Evolutionary conservation across 2,329 filamentous ascomycete species (phyloP), one percentile per base, ranked within the genome.

Genomic region (Drechmeria coniospora): DNA sequence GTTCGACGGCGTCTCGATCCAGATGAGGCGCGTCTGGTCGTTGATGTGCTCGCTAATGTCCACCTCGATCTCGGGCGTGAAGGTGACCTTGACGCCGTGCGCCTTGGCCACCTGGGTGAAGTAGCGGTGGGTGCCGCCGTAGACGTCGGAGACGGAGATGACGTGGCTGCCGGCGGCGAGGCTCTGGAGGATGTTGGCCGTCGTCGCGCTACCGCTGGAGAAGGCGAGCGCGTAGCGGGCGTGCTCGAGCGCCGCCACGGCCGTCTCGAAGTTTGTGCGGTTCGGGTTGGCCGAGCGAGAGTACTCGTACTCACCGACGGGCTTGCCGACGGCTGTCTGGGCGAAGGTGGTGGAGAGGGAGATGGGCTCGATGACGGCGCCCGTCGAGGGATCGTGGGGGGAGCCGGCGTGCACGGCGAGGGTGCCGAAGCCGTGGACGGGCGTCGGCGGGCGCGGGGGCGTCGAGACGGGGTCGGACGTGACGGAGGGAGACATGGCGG

Each of bases 91-190:
- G 30, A 98, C 83, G 45, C 87, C 83, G 54, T 98, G 90, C 15
- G 90, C 84, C 45, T 82, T 75, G 32, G 90, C 90, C 27, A 95
- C 90, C 60, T 94, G 86, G 39, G 90, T 98, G 65, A 98, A 98
- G 65, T 98, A 98, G 46, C 90, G 72, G 61, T 98, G 90, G 23
- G 90, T 98, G 43, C 90, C 90, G 42, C 90, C 90, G 54, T 98
- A 98, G 44, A 98, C 86, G 53, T 98, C 90, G 25, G 84, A 92
- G 26, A 98, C 83, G 35, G 84, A 94, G 44, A 98, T 77, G 45
- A 98, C 82, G 59, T 98, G 90, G 26, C 82, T 90, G 36, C 84
- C 86, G 9, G 79, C 68, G 15, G 87, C 84, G 32, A 98, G 71
- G 41, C 81, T 90, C 60, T 95, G 90, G 32, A 98, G 72, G 47